Base-by-base conservation (phyloP, 306 rosid species). In the Castanea sativa region DNA sequence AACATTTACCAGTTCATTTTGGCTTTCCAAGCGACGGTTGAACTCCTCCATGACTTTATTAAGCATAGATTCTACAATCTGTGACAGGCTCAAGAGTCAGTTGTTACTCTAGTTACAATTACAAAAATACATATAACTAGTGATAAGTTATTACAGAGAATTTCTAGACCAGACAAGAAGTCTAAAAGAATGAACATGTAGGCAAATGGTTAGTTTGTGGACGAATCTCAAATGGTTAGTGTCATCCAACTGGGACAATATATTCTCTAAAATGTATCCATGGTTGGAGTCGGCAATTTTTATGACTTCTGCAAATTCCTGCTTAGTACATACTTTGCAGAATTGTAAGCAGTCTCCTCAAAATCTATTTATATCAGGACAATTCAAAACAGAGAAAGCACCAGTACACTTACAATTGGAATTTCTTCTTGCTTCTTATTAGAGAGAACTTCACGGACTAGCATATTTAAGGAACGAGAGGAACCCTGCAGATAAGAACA, bases 61-160 rank as follows among this genome's bases (percentile, higher is more conserved):
- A 73, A 96, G 87, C 86, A 96, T 75, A 35, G 89, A 85, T 81
- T 93, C 98, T 76, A 96, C 93, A 57, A 86, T 79, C 99, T 96
- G 79, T 81, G n/a, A 69, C 32, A 76, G 56, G 59, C 75, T 81
- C 79, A 30, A 77, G 1, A 43, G 56, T 73, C 59, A 56, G 3
- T n/a, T 73, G 51, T 38, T 61, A 25, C 16, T n/a, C 15, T 8
- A 55, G 29, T 18, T 3, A 73, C 20, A 49, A 35, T 32, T 6
- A 53, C 45, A 56, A 14, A 74, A 30, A 32, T 55, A 55, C 6
- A 51, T 12, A 15, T 51, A 29, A 49, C 19, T 38, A 38, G 45
- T 8, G 0, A 2, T 7, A n/a, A 7, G 20, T 14, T 68, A 67
- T 8, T 19, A 68, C 52, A 68, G 1, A 35, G 52, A 33, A 13